These are phyloP conservation scores for Chaetomiaceae sp. DNA, from an alignment of 2,329 filamentous ascomycete genomes.

Conservation along the genomic window DNA sequence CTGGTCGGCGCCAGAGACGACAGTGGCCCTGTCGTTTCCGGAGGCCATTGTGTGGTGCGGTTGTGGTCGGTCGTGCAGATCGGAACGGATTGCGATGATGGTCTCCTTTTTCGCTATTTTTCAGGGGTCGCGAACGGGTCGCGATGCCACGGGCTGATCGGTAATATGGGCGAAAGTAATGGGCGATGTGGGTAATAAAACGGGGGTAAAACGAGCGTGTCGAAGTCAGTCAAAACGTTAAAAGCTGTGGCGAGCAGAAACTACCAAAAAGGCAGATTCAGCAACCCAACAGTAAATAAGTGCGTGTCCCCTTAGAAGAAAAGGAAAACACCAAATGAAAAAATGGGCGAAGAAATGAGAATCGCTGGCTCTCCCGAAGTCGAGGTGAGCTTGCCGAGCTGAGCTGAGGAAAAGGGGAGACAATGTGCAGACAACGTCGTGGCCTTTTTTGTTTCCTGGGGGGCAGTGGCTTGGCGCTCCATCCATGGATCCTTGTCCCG, in stretches of 20 bases:
- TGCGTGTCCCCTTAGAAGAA: constrained; percentile 13
- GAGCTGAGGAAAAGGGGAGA: constrained; percentile 24
- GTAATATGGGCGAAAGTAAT: too few species aligned
- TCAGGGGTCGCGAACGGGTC: constrained; percentile 12
- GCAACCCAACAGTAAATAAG: constrained; percentile 11
- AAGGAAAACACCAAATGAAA: constrained; percentile 20
- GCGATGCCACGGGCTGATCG: not conserved
- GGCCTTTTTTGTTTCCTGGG: constrained; percentile 23
- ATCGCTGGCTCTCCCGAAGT: constrained; percentile 17
- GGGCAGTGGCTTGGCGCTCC: constrained; percentile 18
- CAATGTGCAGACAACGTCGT: constrained; percentile 22
- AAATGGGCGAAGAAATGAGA: constrained; percentile 14
- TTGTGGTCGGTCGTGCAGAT: not conserved
- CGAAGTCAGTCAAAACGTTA: constrained; percentile 15
- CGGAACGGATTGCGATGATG: not conserved
- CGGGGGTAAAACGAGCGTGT: constrained; percentile 25
- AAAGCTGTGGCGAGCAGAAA: constrained; percentile 15
- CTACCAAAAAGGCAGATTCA: constrained; percentile 16
- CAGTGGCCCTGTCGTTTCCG: constrained; percentile 42
- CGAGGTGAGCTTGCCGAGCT: constrained; percentile 24
- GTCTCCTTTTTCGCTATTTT: not conserved
- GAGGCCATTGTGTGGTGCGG: constrained; percentile 42
- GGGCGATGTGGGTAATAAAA: constrained; percentile 22
- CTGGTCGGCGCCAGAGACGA: constrained; percentile 57
- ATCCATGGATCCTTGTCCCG: too few species aligned